Evolutionary conservation across 1,139 yeast genomes (phyloP).

Genomic region (Meyerozyma athensensis): DNA sequence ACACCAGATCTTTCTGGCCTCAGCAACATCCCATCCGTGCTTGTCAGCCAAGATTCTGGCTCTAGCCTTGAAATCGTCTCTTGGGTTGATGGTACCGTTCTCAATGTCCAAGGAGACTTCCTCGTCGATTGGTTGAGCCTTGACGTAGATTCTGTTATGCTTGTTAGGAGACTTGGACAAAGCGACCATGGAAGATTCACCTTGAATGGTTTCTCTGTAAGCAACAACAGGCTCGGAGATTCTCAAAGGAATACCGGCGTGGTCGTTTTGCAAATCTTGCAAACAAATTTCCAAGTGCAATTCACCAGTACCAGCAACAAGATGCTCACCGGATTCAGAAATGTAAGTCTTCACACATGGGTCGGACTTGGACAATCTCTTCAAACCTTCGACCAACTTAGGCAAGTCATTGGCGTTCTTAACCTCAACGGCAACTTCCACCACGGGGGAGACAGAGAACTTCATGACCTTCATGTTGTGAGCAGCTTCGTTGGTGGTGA

Average conservation of each 20-base stretch:
- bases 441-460: conserved; percentile 99
- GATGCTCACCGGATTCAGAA: conserved; percentile 97
- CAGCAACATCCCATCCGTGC: conserved; percentile 99
- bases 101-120: conserved; percentile 92
- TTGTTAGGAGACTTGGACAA: conserved; percentile 99
- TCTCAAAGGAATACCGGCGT: conserved; percentile 99
- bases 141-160: conserved; percentile 99
- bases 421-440: conserved; percentile 98
- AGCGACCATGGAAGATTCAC: conserved; percentile 91
- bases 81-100: conserved; percentile 84
- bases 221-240: conserved; percentile 97
- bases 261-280: conserved; percentile 94
- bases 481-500: conserved; percentile 93
- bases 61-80: conserved; percentile 98
- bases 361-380: conserved; percentile 99
- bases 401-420: conserved; percentile 99
- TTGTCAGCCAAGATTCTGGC: conserved; percentile 99
- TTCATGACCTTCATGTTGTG: conserved; percentile 99
- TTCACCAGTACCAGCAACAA: conserved; percentile 99
- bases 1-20: conserved; percentile 99
- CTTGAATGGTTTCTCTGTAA: conserved; percentile 97
- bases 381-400: conserved; percentile 99
- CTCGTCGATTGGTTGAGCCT: conserved; percentile 94
- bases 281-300: conserved; percentile 98
- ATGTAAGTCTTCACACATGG: conserved; percentile 93